A percentile compares a stretch with the other conserved stretches of the same genome.
These are phyloP conservation scores for Arachis monticola DNA, from an alignment of 331 rosid species.

Conservation along the genomic window DNA sequence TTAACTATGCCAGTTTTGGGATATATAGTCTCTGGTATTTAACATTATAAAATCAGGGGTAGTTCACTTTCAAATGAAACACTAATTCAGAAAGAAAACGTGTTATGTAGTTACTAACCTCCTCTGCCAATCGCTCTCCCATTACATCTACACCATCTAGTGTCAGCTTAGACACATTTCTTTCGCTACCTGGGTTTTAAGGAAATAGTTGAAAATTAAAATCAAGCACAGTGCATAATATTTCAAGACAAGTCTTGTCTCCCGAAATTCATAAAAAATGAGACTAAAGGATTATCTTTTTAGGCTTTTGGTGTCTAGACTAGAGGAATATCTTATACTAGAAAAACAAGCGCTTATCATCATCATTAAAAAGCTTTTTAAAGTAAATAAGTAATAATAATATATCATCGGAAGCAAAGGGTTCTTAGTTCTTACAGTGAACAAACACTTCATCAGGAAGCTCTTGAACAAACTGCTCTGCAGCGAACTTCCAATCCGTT, in stretches of 20 bases:
- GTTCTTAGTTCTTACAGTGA: slow-evolving; percentile 66
- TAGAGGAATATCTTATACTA: neutral
- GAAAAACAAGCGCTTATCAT: slow-evolving; percentile 22
- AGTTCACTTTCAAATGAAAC: slow-evolving; percentile 17
- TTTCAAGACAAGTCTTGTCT: neutral
- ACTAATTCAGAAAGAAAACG: slow-evolving; percentile 29
- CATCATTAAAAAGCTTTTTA: slow-evolving; percentile 22
- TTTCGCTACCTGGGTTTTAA: slow-evolving; percentile 75
- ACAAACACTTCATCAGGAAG: slow-evolving; percentile 85
- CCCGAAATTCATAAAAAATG: slow-evolving; percentile 1
- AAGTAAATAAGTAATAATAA: neutral
- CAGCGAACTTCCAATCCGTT: slow-evolving; percentile 91
- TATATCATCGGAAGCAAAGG: neutral
- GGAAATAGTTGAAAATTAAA: slow-evolving; percentile 14
- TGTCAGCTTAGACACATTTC: slow-evolving; percentile 74
- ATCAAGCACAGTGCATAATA: slow-evolving; percentile 2
- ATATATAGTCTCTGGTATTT: slow-evolving; percentile 12
- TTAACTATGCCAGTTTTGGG: neutral
- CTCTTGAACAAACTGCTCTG: slow-evolving; percentile 79
- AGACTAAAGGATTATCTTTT: neutral
- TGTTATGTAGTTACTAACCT: slow-evolving; percentile 59
- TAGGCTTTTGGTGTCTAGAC: neutral
- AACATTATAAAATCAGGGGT: slow-evolving; percentile 24
- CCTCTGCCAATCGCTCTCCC: slow-evolving; percentile 90
- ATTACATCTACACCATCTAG: slow-evolving; percentile 97